Percentiles rank a stretch among this genome's conserved stretches.
Evolutionary conservation across 2,329 filamentous ascomycete genomes (phyloP).

Genomic region (Tolypocladium tropicale): DNA sequence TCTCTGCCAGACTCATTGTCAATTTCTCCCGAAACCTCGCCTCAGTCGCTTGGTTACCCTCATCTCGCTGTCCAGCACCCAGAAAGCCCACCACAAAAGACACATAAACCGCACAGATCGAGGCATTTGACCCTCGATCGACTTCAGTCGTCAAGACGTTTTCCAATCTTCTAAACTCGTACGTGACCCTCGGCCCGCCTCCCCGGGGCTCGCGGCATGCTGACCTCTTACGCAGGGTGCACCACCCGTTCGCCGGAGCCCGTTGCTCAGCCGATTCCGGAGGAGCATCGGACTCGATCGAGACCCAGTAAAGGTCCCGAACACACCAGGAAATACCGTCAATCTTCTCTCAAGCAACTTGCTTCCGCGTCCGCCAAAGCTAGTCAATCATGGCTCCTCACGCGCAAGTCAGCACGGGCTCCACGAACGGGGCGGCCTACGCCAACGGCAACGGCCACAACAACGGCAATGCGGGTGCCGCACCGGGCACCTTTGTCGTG

Average conservation of each 20-base stretch:
- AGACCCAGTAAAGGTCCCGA: constrained; percentile 42
- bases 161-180: constrained; percentile 97
- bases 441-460: constrained; percentile 19
- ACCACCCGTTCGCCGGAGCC: constrained; percentile 94
- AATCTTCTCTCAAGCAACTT: constrained; percentile 3
- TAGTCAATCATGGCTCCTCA: constrained; percentile 75
- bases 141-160: constrained; percentile 76
- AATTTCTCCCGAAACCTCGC: not conserved
- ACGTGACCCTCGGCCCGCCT: constrained; percentile 28
- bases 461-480: constrained; percentile 34
- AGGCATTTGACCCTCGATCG: constrained; percentile 43
- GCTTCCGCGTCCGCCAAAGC: constrained; percentile 4
- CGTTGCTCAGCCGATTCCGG: constrained; percentile 85
- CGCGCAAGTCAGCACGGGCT: constrained; percentile 52
- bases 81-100: constrained; percentile 4
- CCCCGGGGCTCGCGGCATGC: constrained; percentile 5
- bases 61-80: not conserved
- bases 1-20: not conserved
- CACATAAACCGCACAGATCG: constrained; percentile 31
- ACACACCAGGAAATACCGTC: constrained; percentile 18
- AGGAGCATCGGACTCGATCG: constrained; percentile 62
- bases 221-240: constrained; percentile 49
- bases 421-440: constrained; percentile 51
- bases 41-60: not conserved
- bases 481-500: constrained; percentile 68